A percentile compares a stretch with the other conserved stretches of the same genome.
phyloP scores from a whole-genome alignment of 2,329 filamentous ascomycete species.

The Neofusicoccum sp. region DNA sequence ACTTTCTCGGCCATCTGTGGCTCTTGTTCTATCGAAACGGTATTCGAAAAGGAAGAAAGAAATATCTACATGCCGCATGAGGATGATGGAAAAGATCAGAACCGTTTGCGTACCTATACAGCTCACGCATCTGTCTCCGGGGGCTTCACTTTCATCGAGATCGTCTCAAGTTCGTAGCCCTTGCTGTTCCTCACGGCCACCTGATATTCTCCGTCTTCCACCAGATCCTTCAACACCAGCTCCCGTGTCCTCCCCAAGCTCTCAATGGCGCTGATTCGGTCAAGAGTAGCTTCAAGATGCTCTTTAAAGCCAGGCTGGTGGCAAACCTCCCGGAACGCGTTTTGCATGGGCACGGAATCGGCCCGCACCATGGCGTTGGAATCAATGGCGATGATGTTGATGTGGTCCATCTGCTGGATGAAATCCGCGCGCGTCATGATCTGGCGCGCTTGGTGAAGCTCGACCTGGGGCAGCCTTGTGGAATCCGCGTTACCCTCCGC shows the following conservation, averaged over 20 bases:
- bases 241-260: slow-evolving; percentile 75
- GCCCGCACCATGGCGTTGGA: slow-evolving; percentile 72
- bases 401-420: slow-evolving; percentile 80
- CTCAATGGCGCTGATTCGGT: slow-evolving; percentile 83
- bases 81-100: background rate
- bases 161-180: slow-evolving; percentile 5
- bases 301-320: slow-evolving; percentile 72
- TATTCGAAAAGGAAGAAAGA: no score
- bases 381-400: slow-evolving; percentile 90
- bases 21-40: no score
- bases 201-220: slow-evolving; percentile 1
- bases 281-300: slow-evolving; percentile 73
- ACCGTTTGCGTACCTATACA: background rate
- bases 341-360: slow-evolving; percentile 89
- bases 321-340: slow-evolving; percentile 80
- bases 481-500: slow-evolving; percentile 56
- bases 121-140: background rate
- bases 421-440: slow-evolving; percentile 95
- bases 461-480: slow-evolving; percentile 68
- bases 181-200: background rate
- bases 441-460: slow-evolving; percentile 74
- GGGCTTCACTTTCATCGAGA: slow-evolving; percentile 9
- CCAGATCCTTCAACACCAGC: slow-evolving; percentile 81
- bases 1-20: no score
- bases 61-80: no score